Percentiles rank a stretch among this genome's conserved stretches.
Conservation (phyloP, 495 filamentous ascomycete genomes). For the Bathelium albidoporum region DNA sequence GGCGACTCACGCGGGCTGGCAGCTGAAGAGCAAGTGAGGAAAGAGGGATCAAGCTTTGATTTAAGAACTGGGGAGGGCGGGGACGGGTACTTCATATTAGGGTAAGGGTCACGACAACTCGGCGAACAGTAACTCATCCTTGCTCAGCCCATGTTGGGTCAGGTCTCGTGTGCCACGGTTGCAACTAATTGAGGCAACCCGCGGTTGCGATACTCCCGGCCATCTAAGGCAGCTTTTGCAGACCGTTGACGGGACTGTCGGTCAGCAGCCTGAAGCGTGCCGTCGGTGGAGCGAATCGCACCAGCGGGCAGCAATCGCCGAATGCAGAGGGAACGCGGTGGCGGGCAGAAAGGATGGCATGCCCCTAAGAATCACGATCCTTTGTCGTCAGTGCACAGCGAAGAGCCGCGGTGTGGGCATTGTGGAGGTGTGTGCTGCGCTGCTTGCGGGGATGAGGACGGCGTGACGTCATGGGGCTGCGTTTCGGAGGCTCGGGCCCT, state of each 20-base stretch:
- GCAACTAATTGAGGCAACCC: slow-evolving; percentile 1
- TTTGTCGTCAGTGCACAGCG: not conserved
- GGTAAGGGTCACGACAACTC: not conserved
- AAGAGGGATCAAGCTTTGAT: not conserved
- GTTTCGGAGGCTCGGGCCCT: not conserved
- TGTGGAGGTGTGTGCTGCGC: not conserved
- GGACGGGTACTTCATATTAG: slow-evolving; percentile 1
- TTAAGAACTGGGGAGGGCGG: not conserved
- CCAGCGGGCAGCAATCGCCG: not conserved
- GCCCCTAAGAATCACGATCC: not conserved
- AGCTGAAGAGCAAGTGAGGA: not conserved
- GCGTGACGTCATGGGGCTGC: not conserved
- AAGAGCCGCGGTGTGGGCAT: not conserved
- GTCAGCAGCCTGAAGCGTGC: not conserved
- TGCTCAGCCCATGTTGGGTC: not conserved
- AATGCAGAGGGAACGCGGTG: not conserved
- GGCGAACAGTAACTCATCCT: not conserved
- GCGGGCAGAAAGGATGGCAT: not conserved
- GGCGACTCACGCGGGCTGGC: not conserved
- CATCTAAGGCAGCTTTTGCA: not conserved
- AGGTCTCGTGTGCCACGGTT: slow-evolving; percentile 1
- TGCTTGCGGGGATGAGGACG: not conserved
- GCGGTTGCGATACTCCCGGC: not conserved
- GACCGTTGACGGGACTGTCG: not conserved
- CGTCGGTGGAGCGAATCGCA: not conserved